Base-by-base conservation (phyloP, 2,329 filamentous ascomycete species). In the Colletotrichum higginsianum region DNA sequence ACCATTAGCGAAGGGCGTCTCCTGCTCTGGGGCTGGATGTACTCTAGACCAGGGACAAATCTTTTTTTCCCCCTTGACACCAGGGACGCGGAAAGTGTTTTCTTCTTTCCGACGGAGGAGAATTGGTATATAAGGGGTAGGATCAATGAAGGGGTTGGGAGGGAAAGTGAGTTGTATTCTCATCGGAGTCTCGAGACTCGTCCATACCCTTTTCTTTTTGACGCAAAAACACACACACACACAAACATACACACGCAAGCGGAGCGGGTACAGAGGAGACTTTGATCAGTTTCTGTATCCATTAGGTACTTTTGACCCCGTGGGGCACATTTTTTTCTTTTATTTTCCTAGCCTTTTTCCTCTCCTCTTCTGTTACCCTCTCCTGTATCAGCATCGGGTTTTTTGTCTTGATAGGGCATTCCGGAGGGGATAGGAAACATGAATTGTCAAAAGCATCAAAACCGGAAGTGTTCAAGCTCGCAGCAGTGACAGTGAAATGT, bases 401-500 rank as follows among this genome's bases (percentile, higher is more conserved):
- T 74, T 74, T 52, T 75, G 72, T 75, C 72, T 66, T 57, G 46
- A 56, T 70, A 61, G 66, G 57, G 55, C 71, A 73, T 75, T 77
- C 72, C 75, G 74, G 26, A 47, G 76, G 76, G 78, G 78, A 80
- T 82, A 79, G 77, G 77, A 71, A 72, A 79, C 79, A 79, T 79
- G 76, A 78, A 79, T 69, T 72, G 65, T 64, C 23, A 69, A 71
- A 77, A 77, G 67, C 76, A 73, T 75, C 67, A 76, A 72, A 63
- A 66, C 12, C 40, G 30, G 8, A 66, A 60, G 9, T 23, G 21
- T 46, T 6, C 15, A 26, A n/a, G 13, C 9, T n/a, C 38, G 47
- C 21, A 35, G 16, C 42, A 35, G 16, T 52, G 18, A 52, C 3
- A 9, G 60, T 52, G 35, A 50, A 38, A 16, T 49, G 18, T 6